phyloP scores from a whole-genome alignment of 495 filamentous ascomycete species.

The Penicillium steckii region DNA sequence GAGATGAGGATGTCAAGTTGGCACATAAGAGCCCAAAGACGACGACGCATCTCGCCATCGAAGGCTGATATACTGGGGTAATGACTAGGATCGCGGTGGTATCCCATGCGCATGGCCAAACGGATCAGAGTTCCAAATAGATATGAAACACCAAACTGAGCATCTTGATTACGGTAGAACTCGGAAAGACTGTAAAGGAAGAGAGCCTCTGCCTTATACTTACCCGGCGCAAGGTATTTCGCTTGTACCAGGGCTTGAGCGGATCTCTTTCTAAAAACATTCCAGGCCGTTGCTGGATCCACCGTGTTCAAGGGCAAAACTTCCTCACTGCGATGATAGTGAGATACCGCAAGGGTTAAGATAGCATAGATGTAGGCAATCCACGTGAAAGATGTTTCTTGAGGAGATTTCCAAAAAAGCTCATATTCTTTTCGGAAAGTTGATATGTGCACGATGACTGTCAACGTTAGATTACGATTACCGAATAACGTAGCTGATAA shows the following conservation, averaged over 20 bases:
- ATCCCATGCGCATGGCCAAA: constrained; percentile 46
- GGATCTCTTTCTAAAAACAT: constrained; percentile 26
- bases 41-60: constrained; percentile 47
- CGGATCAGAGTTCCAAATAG: constrained; percentile 39
- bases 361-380: constrained; percentile 37
- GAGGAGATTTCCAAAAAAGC: constrained; percentile 35
- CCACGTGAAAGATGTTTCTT: constrained; percentile 35
- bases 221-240: constrained; percentile 33
- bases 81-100: constrained; percentile 43
- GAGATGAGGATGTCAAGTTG: constrained; percentile 45
- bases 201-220: constrained; percentile 38
- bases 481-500: too few relatives aligned
- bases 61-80: constrained; percentile 36
- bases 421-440: constrained; percentile 44
- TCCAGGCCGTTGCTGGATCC: constrained; percentile 17
- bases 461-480: not conserved
- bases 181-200: constrained; percentile 37
- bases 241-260: constrained; percentile 34
- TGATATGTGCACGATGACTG: constrained; percentile 44
- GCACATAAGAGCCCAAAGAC: constrained; percentile 36
- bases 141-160: constrained; percentile 34
- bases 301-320: constrained; percentile 20
- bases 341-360: constrained; percentile 30
- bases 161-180: constrained; percentile 37
- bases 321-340: constrained; percentile 30